Base-by-base conservation (phyloP, 768 basidiomycete species). In the Leccinum aurantiacum region DNA sequence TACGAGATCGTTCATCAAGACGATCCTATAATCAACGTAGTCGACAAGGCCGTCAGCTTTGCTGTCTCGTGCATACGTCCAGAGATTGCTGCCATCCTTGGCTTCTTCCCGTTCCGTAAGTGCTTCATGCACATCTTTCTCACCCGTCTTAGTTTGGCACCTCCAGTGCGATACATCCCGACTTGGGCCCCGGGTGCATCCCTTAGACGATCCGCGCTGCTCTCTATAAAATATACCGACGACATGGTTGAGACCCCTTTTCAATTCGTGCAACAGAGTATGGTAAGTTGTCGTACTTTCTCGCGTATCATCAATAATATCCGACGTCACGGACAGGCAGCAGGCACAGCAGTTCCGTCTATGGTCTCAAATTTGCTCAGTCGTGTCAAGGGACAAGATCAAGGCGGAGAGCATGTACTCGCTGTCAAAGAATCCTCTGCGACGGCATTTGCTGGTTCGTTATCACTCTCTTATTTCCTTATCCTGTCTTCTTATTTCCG, bases 111-210 rank as follows among this genome's bases (percentile, higher is more conserved):
- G 46, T 79, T 61, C 70, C 69, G 77, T 77, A 61, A 54, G 68
- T 56, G 61, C 24, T n/a, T n/a, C 47, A 22, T 44, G 41, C 6
- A n/a, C 37, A 22, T 35, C 13, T 27, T 38, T 46, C 2, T 4
- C 37, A 51, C 24, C 15, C 2, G 4, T 51, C 24, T 47, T 2
- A 58, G 7, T 31, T 51, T 10, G 4, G 6, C n/a, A 9, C 25
- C 19, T 19, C 6, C 50, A 78, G 76, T 80, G 29, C 68, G 65
- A 47, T 62, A 74, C 35, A 61, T 80, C 15, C 79, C 79, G 4
- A 49, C 71, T 3, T 80, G 79, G 79, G 59, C 77, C 37, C 79
- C 79, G 0, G 78, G 79, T 9, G 71, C 73, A 9, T 69, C 69
- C 0, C 77, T 77, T 52, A 71, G 76, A 59, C 64, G 65, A 47